Base-by-base conservation (phyloP, 1,284 basidiomycete genomes). In the Bjerkandera adusta region DNA sequence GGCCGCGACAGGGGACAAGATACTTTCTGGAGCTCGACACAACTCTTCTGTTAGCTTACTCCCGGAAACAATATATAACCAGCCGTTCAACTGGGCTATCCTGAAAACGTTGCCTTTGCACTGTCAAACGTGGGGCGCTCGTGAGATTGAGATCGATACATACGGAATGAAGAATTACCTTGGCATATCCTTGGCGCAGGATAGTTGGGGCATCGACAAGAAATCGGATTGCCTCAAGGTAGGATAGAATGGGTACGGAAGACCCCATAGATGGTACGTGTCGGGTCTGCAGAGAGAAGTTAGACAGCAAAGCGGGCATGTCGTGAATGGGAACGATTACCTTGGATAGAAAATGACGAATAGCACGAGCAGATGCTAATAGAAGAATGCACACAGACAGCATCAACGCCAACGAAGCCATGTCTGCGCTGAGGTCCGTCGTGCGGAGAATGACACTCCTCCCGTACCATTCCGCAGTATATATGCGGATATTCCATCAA, bases 1-100 rank as follows among this genome's bases (percentile, higher is more conserved):
- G 4, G 91, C 92, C 79, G 92, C 94, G 72, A 91, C 92, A 64
- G 96, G 95, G 81, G 66, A 69, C 8, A 70, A 41, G n/a, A 55
- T 47, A 29, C 68, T 62, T 22, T 70, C 67, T 3, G 66, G 61
- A 1, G 63, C 62, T 43, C 62, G 63, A 26, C 62, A 57, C 3
- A 70, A 30, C 13, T 67, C 64, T 20, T 71, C 68, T 7, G 69
- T 56, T n/a, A 64, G 47, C 30, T 62, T 48, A 10, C 55, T 36
- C 3, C 65, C 60, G n/a, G 60, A 50, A 0, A 65, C 60, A 5
- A 69, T 46, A 8, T 72, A 59, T 8, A 54, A 52, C 70, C 69
- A 69, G 6, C 49, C 42, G 21, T 52, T 48, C 15, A 58, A 27
- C 13, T 48, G 55, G 0, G 68, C 55, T 3, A 72, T 50, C 51